Base-by-base conservation (phyloP, 1,284 basidiomycete genomes). In the Pisolithus thermaeus region DNA sequence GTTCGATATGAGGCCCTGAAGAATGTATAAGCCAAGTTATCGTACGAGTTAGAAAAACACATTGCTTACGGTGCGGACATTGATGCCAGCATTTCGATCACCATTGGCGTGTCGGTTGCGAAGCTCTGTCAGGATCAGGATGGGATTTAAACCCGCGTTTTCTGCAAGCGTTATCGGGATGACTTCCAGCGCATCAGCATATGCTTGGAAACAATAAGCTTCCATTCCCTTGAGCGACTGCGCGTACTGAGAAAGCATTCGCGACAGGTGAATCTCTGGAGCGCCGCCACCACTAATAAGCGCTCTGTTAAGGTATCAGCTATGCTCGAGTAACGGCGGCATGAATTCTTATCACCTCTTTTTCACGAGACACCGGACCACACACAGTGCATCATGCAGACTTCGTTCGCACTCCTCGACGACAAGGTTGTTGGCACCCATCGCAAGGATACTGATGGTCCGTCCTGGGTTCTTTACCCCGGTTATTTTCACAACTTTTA, bases 131-230 rank as follows among this genome's bases (percentile, higher is more conserved):
- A 99, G 95, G 63, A 99, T 99, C 14, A 92, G 87, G 58, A 99
- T 98, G 6, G 97, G 94, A 74, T 99, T 97, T 57, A 99, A 75
- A 46, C 97, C 97, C 8, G 97, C 97, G 67, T 99, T 99, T 73
- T 99, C 97, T 9, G 97, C 97, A 8, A 99, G 79, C 0, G 97
- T 99, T 3, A 91, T 97, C 2, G 97, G 97, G 60, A 99, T 98
- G 55, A 99, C 88, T 72, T 99, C 97, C 52, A 99, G 81, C 5
- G 97, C 94, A 66, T 99, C 97, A 36, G 97, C 94, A 63, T 94
- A 99, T 3, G 95, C 95, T 67, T 97, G 91, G 85, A 96, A 97
- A 71, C 97, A 98, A 73, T 99, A 99, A 7, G 95, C 92, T 72
- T 99, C 95, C 89, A 98, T 97, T 49, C 97, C 96, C 71, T 90